phyloP scores from a whole-genome alignment of 1,284 basidiomycete genomes.

The Leccinum holopus region DNA sequence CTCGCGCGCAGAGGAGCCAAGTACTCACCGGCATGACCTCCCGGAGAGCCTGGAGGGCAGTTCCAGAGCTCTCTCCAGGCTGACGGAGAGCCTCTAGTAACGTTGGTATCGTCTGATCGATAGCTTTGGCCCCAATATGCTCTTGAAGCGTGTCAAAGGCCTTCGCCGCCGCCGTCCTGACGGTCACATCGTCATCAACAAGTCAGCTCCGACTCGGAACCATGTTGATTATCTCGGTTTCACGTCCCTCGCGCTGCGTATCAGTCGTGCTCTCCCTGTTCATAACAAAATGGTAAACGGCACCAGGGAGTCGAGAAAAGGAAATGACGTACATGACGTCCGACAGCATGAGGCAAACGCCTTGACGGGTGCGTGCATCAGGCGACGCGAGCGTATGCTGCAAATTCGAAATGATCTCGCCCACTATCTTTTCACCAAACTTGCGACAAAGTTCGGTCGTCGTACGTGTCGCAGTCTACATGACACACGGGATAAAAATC shows the following conservation, averaged over 20 bases:
- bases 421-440: constrained; percentile 91
- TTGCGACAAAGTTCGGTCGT: constrained; percentile 91
- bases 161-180: constrained; percentile 90
- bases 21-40: constrained; percentile 91
- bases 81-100: constrained; percentile 90
- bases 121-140: constrained; percentile 85
- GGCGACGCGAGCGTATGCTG: constrained; percentile 68
- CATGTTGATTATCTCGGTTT: constrained; percentile 86
- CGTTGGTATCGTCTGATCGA: constrained; percentile 97
- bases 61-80: constrained; percentile 88
- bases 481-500: background rate
- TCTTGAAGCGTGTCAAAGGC: constrained; percentile 96
- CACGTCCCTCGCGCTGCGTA: constrained; percentile 84
- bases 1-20: background rate
- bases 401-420: constrained; percentile 81
- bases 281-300: background rate
- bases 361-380: constrained; percentile 78
- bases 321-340: constrained; percentile 73
- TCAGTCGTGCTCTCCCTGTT: constrained; percentile 81
- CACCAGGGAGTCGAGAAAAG: background rate
- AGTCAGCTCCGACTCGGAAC: constrained; percentile 80
- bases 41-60: constrained; percentile 89
- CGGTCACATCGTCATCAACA: constrained; percentile 84
- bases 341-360: constrained; percentile 84
- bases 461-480: constrained; percentile 81